phyloP scores from a whole-genome alignment of 2,329 filamentous ascomycete species.

The Alternaria alternata region DNA sequence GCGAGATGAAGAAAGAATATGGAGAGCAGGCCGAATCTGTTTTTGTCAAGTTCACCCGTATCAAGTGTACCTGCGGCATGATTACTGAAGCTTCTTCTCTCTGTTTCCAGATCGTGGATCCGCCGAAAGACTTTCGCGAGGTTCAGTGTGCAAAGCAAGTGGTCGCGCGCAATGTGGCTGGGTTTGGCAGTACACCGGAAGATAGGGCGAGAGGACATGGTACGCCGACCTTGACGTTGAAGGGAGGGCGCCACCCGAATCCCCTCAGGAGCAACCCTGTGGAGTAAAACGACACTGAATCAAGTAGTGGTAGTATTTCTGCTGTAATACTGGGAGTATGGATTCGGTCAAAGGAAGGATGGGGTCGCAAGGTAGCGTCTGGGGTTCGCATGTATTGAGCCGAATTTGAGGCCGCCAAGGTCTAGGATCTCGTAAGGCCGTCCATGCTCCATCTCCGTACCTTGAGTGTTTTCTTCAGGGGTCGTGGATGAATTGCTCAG shows the following conservation, averaged over 20 bases:
- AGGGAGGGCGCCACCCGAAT: conserved; percentile 25
- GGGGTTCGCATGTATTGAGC: not conserved
- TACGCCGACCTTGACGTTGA: conserved; percentile 21
- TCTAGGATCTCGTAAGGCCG: not conserved
- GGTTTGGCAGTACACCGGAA: conserved; percentile 18
- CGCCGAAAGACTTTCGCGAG: conserved; percentile 2
- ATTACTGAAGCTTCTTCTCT: conserved; percentile 22
- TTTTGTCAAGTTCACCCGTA: conserved; percentile 30
- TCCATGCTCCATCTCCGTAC: not conserved
- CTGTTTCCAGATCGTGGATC: conserved; percentile 34
- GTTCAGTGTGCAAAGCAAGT: not conserved
- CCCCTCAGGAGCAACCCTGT: conserved; percentile 30
- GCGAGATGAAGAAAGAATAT: conserved; percentile 21
- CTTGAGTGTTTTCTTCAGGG: not conserved
- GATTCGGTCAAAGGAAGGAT: not conserved
- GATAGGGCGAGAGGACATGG: conserved; percentile 31
- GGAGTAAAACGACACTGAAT: not conserved
- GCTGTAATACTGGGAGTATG: not conserved
- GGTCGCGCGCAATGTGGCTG: not conserved
- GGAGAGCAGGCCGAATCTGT: conserved; percentile 27
- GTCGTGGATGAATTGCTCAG: not conserved
- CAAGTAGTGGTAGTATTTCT: not conserved
- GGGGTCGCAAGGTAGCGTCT: not conserved
- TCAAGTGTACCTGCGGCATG: conserved; percentile 31
- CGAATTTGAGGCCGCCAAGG: not conserved